A percentile compares a stretch with the other conserved stretches of the same genome.
These are phyloP conservation scores for Silene vulgaris DNA, from an alignment of 179 eudicot species.

Conservation along the genomic window DNA sequence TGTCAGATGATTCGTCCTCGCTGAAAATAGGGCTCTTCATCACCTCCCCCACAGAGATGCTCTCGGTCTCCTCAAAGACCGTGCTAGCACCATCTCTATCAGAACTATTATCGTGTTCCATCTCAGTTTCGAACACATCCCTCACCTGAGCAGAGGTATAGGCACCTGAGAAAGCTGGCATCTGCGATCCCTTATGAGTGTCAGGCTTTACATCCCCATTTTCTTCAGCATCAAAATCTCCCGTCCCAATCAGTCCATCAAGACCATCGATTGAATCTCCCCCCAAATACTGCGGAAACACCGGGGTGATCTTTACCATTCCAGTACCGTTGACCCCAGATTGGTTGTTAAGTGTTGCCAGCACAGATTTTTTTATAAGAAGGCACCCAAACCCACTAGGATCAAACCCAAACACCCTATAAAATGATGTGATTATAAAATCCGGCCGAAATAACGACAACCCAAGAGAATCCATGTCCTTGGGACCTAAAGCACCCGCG, in stretches of 20 bases:
- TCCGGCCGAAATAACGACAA: conserved; percentile 90
- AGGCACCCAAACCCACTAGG: conserved; percentile 99
- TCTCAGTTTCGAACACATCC: conserved; percentile 92
- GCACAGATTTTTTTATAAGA: conserved; percentile 85
- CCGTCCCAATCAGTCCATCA: conserved; percentile 54
- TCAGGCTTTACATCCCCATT: conserved; percentile 52
- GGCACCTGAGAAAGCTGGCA: conserved; percentile 98
- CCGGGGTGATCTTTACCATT: conserved; percentile 85
- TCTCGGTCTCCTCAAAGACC: conserved; percentile 85
- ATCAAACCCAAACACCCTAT: conserved; percentile 88
- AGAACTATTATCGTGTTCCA: conserved; percentile 81
- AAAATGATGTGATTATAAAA: conserved; percentile 92
- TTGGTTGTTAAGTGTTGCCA: conserved; percentile 81
- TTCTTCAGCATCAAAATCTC: conserved; percentile 54
- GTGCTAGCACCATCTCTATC: conserved; percentile 93
- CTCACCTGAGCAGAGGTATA: conserved; percentile 88
- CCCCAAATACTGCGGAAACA: conserved; percentile 76
- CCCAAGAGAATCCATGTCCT: conserved; percentile 99
- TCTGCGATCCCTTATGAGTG: conserved; percentile 50
- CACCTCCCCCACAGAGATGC: conserved; percentile 83
- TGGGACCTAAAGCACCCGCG: conserved; percentile 97
- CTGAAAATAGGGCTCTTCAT: conserved; percentile 97
- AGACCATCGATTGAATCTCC: conserved; percentile 81
- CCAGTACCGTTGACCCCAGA: conserved; percentile 87
- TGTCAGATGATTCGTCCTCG: conserved; percentile 95